Conservation (phyloP, 768 basidiomycete genomes). For the Collybiopsis confluens region DNA sequence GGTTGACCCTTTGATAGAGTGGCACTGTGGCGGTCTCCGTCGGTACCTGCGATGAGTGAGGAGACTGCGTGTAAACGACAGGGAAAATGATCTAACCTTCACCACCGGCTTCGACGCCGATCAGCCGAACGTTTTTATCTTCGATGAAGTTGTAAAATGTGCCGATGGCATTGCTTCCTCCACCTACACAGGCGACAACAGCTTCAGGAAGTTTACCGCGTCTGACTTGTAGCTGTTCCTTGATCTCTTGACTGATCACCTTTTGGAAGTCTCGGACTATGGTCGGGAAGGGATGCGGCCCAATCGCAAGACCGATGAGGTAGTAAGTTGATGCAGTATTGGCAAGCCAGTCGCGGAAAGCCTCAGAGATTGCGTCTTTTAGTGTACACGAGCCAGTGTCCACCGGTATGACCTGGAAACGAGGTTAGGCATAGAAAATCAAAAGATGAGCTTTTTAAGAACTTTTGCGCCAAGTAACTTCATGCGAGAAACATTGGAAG, state of each 20-base stretch:
- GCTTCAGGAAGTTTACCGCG: conserved; percentile 89
- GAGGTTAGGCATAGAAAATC: not conserved
- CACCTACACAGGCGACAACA: conserved; percentile 95
- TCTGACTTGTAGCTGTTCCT: conserved; percentile 69
- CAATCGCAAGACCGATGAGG: conserved; percentile 94
- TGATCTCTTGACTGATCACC: conserved; percentile 94
- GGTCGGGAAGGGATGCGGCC: conserved; percentile 98
- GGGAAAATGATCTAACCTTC: conserved; percentile 55
- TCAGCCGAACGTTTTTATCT: conserved; percentile 77
- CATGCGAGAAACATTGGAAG: conserved; percentile 96
- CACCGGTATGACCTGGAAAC: conserved; percentile 80
- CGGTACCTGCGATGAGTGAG: conserved; percentile 47
- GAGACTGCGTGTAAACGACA: not conserved
- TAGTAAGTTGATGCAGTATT: conserved; percentile 93
- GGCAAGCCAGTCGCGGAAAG: conserved; percentile 98
- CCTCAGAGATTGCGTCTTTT: conserved; percentile 98
- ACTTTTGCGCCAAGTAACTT: conserved; percentile 95
- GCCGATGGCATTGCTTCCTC: conserved; percentile 96
- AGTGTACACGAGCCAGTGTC: conserved; percentile 90
- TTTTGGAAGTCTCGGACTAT: conserved; percentile 98
- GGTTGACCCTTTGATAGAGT: conserved; percentile 88
- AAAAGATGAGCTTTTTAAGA: not conserved
- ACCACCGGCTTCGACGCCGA: conserved; percentile 97
- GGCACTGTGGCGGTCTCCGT: conserved; percentile 87
- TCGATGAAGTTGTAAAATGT: conserved; percentile 96